Conservation (phyloP, 371 early-diverging fungal species). For the Blakeslea trispora region DNA sequence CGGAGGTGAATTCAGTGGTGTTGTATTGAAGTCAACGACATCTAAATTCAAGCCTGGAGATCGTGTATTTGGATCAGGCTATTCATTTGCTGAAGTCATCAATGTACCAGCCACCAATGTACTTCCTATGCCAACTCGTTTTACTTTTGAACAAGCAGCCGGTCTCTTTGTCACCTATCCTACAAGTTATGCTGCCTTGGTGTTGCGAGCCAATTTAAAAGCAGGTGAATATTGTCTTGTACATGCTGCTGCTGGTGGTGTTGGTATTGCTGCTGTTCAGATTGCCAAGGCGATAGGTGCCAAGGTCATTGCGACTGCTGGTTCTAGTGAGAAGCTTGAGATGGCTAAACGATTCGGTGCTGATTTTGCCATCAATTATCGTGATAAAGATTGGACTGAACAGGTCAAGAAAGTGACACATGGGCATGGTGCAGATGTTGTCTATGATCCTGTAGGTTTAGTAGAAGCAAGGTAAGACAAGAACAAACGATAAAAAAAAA, state of each 20-base stretch:
- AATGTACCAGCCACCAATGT: slow-evolving; percentile 49
- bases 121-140: slow-evolving; percentile 65
- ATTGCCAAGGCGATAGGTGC: slow-evolving; percentile 79
- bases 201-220: slow-evolving; percentile 68
- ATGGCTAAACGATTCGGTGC: slow-evolving; percentile 74
- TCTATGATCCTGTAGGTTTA: slow-evolving; percentile 81
- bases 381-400: slow-evolving; percentile 73
- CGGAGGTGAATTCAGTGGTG: slow-evolving; percentile 69
- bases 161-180: slow-evolving; percentile 83
- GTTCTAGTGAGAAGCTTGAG: slow-evolving; percentile 72
- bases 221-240: slow-evolving; percentile 71
- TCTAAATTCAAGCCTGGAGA: slow-evolving; percentile 68
- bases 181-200: slow-evolving; percentile 79
- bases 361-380: slow-evolving; percentile 79
- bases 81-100: slow-evolving; percentile 73
- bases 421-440: slow-evolving; percentile 73
- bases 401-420: slow-evolving; percentile 74
- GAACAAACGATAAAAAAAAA: not conserved
- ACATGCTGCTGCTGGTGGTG: slow-evolving; percentile 83
- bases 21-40: slow-evolving; percentile 45
- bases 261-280: slow-evolving; percentile 71
- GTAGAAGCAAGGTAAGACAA: slow-evolving; percentile 58
- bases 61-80: slow-evolving; percentile 76
- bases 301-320: slow-evolving; percentile 84
- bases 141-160: slow-evolving; percentile 79